Evolutionary conservation across 1,284 basidiomycete species (phyloP), one percentile per base, ranked within the genome.

Genomic region (Leccinum subspadiceum): DNA sequence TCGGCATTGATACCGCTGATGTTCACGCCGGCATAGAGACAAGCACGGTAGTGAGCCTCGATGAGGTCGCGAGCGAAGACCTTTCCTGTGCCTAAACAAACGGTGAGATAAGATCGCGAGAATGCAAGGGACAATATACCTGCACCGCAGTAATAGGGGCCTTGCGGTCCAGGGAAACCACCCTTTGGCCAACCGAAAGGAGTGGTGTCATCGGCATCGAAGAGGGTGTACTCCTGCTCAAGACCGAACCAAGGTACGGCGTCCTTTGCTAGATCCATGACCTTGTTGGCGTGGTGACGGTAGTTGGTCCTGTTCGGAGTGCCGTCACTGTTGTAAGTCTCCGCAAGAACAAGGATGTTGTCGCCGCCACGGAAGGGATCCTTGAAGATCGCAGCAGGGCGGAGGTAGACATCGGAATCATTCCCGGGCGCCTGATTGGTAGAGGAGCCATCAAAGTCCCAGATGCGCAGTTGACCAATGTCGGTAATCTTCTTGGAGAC

Each of bases 1-100:
- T 99, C 97, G 66, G 97, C 97, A 78, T 99, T 99, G 82, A 99
- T 98, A 75, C 97, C 97, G 65, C 94, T 96, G 81, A 98, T 98
- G 82, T 95, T 96, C 79, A 99, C 85, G 70, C 95, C 96, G 67
- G 97, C 83, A 78, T 98, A 98, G 62, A 99, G 86, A 79, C 96
- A 99, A 60, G 91, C 89, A 62, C 94, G 92, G 84, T 99, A 99
- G 82, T 99, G 97, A 48, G 97, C 96, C 82, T 99, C 97, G 73
- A 99, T 92, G 71, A 99, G 86, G 80, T 99, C 97, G 81, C 97
- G 94, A 67, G 94, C 97, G 74, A 97, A 96, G 66, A 99, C 97
- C 79, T 93, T 95, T 77, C 96, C 96, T 66, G 94, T 89, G 66
- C 92, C 92, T 94, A 62, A 44, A 24, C 48, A 9, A 22, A 48